Base-by-base conservation (phyloP, 192 early-diverging fungal genomes). In the Coemansia sp. region DNA sequence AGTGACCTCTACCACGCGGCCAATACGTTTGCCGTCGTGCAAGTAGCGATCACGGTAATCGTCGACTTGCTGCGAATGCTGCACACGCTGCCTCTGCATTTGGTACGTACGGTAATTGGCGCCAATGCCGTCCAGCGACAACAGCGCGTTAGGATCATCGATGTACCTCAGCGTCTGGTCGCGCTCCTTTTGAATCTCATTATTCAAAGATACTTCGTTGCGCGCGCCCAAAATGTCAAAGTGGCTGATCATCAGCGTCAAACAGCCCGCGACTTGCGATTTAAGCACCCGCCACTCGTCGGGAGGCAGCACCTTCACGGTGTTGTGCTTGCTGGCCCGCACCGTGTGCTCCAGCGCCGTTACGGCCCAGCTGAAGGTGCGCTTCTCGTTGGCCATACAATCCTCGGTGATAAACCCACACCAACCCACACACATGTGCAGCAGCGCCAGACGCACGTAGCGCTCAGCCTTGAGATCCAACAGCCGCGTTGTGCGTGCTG, bases 331-430 rank as follows among this genome's bases (percentile, higher is more conserved):
- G 63, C 92, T 90, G 68, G 91, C 89, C 16, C 85, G 86, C 89
- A 93, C 91, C 4, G 91, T 91, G 72, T 93, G 92, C 75, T 95
- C 93, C 3, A 97, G 84, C 4, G 94, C 95, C 51, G 88, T 77
- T 41, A 97, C 91, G 4, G 91, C 90, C 95, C 93, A 94, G 49
- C 92, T 85, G 85, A 92, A 93, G 7, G 93, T 93, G 36, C 90
- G 89, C 22, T 92, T 85, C 65, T 95, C 92, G 29, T 89, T 90
- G 9, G 91, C 92, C 63, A 88, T 82, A 72, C 93, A 93, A 70
- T 96, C 92, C 67, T 92, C 89, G 38, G 88, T 90, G 52, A 94
- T 93, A 72, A 96, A 96, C 57, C 90, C 90, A 60, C 92, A 89
- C 95, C 95, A 96, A 51, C 93, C 90, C n/a, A 93, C 92, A 13